Base-by-base conservation (phyloP, 2,329 filamentous ascomycete species). In the Pseudophaeomoniella oleicola region DNA sequence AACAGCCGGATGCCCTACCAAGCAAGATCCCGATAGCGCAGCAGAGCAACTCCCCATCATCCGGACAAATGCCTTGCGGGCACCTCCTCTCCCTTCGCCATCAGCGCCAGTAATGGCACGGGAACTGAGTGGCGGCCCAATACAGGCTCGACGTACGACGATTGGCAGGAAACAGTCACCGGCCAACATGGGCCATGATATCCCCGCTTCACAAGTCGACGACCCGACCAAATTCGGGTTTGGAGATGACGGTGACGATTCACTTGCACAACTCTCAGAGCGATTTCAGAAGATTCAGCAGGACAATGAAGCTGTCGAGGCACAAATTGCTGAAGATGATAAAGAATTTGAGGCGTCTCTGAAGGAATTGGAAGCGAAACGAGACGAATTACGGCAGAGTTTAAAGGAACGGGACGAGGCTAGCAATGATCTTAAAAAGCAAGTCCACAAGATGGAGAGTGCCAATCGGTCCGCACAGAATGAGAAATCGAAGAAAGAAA, bases 401-500 rank as follows among this genome's bases (percentile, higher is more conserved):
- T 67, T 90, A 37, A 90, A 83, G 53, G 84, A 93, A 51, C 94
- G 92, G 55, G 88, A 96, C 45, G 85, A 92, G 50, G 81, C 78
- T 35, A 94, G 85, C 34, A 78, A 83, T 32, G 85, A 86, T 51
- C 60, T 94, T 37, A 84, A 81, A 50, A 80, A 80, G 43, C 79
- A 88, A 51, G 78, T 92, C 37, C 78, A 83, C 36, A 75, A 73
- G 32, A 75, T 87, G 4, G 85, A 92, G 55, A 76, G 84, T 37
- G 69, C 82, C 44, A 94, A 92, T 63, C 76, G 85, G 34, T 71
- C 76, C 3, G 80, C 83, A 1, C 81, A 92, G 52, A 82, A 80
- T 44, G 79, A 81, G 41, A 82, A 80, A 47, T 69, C 72, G 1
- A 83, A 87, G 50, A 82, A 83, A 50, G 84, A 94, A 39, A 71